A percentile compares a stretch with the other conserved stretches of the same genome.
Conservation (phyloP, 768 basidiomycete species). For the Boletus huronensis region DNA sequence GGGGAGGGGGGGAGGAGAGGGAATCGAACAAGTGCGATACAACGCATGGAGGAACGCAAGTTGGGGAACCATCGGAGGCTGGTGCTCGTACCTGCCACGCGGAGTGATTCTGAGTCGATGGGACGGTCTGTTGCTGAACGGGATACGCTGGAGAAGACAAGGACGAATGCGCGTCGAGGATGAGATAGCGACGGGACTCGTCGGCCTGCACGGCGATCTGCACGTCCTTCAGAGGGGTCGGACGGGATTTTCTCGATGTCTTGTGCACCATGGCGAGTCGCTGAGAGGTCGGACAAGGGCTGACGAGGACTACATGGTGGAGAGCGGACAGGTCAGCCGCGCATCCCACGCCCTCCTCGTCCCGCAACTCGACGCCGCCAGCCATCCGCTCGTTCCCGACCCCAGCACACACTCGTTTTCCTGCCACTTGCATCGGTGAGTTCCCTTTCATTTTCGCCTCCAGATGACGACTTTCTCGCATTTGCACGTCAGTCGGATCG, state of each 20-base stretch:
- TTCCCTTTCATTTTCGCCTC: background rate
- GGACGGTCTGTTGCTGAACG: background rate
- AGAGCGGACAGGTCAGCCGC: slow-evolving; percentile 18
- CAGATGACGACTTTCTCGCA: slow-evolving; percentile 44
- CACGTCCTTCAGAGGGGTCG: slow-evolving; percentile 16
- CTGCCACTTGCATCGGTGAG: slow-evolving; percentile 18
- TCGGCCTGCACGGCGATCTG: slow-evolving; percentile 13
- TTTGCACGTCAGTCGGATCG: slow-evolving; percentile 67
- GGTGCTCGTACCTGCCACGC: background rate
- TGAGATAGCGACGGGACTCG: slow-evolving; percentile 10
- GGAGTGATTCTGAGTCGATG: background rate
- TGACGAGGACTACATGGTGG: background rate
- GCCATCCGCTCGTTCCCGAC: background rate
- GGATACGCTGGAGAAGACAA: slow-evolving; percentile 5
- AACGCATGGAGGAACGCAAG: background rate
- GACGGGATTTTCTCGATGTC: slow-evolving; percentile 3
- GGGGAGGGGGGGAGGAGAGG: background rate
- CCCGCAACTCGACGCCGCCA: background rate
- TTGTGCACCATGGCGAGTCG: slow-evolving; percentile 5
- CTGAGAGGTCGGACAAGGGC: background rate
- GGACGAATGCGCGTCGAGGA: slow-evolving; percentile 7
- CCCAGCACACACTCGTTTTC: background rate
- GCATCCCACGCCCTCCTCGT: background rate
- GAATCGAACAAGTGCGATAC: slow-evolving; percentile 8
- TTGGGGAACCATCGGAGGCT: background rate